A percentile compares a stretch with the other conserved stretches of the same genome.
Evolutionary conservation across 1,284 basidiomycete genomes (phyloP).

Genomic region (Ustilago sp.): DNA sequence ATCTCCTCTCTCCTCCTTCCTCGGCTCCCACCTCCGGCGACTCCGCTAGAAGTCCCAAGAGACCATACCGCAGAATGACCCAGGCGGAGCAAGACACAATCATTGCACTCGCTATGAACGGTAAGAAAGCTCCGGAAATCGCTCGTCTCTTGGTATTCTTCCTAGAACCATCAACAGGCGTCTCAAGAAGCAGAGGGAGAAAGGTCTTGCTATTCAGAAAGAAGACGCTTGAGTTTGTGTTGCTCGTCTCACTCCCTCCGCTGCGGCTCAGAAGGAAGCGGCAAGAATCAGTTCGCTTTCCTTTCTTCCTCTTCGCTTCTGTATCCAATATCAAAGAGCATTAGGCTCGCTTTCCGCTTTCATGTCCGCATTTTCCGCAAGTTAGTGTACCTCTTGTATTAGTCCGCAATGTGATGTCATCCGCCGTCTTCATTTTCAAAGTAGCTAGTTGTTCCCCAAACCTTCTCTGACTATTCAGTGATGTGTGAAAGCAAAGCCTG

Average conservation of each 20-base stretch:
- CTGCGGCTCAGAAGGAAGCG: slow-evolving; percentile 6
- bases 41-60: not conserved
- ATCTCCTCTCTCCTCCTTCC: not conserved
- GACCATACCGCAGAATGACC: not conserved
- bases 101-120: slow-evolving; percentile 3
- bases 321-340: not conserved
- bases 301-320: not conserved
- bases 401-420: not conserved
- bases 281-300: not conserved
- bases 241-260: not conserved
- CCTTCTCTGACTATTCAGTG: not conserved
- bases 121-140: slow-evolving; percentile 9
- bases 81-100: slow-evolving; percentile 18
- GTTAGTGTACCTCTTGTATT: slow-evolving; percentile 1
- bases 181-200: slow-evolving; percentile 7
- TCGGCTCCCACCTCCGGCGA: not conserved
- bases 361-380: not conserved
- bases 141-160: slow-evolving; percentile 14
- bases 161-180: slow-evolving; percentile 11
- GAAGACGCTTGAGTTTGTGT: not conserved
- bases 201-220: not conserved
- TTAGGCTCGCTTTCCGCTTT: not conserved
- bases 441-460: not conserved
- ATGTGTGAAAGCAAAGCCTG: not conserved
- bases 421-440: not conserved